phyloP scores from a whole-genome alignment of 1,139 yeast species.

The Candida tetrigidarum region DNA sequence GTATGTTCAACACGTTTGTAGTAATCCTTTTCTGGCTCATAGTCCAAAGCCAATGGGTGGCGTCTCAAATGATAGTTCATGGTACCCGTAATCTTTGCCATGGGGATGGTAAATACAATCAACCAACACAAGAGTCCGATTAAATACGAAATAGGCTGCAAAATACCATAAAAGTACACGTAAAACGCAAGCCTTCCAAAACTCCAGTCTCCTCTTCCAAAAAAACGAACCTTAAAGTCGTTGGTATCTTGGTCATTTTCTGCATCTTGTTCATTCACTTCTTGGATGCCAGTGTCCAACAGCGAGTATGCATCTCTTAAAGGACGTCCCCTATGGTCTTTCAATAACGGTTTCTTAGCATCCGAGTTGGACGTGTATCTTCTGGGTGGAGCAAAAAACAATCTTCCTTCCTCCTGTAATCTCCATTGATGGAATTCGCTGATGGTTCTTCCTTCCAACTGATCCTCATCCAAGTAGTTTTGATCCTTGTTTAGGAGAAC shows the following conservation, averaged over 20 bases:
- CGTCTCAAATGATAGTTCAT: constrained; percentile 80
- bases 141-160: constrained; percentile 67
- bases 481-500: constrained; percentile 80
- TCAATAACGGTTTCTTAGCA: constrained; percentile 42
- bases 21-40: constrained; percentile 62
- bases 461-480: constrained; percentile 84
- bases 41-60: constrained; percentile 85
- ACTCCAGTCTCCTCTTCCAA: constrained; percentile 95
- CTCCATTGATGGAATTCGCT: constrained; percentile 93
- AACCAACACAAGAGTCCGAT: constrained; percentile 77
- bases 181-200: constrained; percentile 81
- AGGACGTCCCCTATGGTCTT: constrained; percentile 50
- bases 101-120: constrained; percentile 87
- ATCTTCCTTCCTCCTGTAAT: constrained; percentile 69
- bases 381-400: constrained; percentile 72
- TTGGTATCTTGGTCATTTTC: constrained; percentile 35
- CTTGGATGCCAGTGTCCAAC: constrained; percentile 23
- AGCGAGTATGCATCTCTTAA: constrained; percentile 44
- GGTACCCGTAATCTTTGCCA: constrained; percentile 70
- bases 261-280: constrained; percentile 21
- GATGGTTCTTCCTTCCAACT: constrained; percentile 82
- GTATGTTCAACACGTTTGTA: constrained; percentile 31
- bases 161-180: constrained; percentile 65
- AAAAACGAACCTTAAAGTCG: constrained; percentile 61
- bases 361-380: constrained; percentile 38